phyloP scores from a whole-genome alignment of 352 stramenopile species.

The Globisporangium middletonii region DNA sequence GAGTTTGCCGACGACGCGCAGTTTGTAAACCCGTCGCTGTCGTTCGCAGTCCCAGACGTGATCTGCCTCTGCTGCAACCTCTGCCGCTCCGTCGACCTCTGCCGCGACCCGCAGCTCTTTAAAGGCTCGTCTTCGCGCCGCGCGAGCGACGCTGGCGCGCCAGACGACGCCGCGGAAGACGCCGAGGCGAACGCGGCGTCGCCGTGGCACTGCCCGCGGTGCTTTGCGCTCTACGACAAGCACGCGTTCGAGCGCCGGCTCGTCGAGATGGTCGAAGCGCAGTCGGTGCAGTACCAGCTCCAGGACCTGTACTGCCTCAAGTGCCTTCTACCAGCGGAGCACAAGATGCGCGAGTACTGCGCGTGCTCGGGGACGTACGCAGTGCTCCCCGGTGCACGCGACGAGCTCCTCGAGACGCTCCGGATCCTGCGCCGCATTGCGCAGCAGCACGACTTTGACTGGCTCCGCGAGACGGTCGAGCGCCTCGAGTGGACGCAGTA shows the following conservation, averaged over 20 bases:
- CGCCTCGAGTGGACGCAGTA: constrained; percentile 31
- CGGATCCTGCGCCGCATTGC: constrained; percentile 58
- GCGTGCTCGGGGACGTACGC: constrained; percentile 68
- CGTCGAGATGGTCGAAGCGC: constrained; percentile 84
- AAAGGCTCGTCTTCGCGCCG: constrained; percentile 48
- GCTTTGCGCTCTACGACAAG: constrained; percentile 88
- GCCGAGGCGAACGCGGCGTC: constrained; percentile 8
- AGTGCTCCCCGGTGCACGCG: constrained; percentile 23
- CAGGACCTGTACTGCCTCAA: constrained; percentile 87
- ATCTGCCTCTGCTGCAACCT: constrained; percentile 96
- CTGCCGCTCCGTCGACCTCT: constrained; percentile 96
- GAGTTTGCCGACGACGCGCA: constrained; percentile 76
- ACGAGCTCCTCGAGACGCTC: constrained; percentile 51
- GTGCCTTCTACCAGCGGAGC: constrained; percentile 63
- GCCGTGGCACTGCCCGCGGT: constrained; percentile 91
- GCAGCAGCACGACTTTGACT: constrained; percentile 60
- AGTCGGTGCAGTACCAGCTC: constrained; percentile 90
- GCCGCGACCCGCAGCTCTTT: constrained; percentile 89
- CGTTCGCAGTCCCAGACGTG: constrained; percentile 95
- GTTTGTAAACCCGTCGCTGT: constrained; percentile 93
- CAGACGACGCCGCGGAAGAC: constrained; percentile 17
- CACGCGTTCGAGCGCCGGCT: constrained; percentile 88
- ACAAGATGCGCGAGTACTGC: constrained; percentile 79
- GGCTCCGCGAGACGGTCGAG: constrained; percentile 64
- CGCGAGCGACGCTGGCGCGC: constrained; percentile 16